Evolutionary conservation across 129 eudicot species (phyloP), one percentile per base, ranked within the genome.

Genomic region (Oenanthe sinensis): DNA sequence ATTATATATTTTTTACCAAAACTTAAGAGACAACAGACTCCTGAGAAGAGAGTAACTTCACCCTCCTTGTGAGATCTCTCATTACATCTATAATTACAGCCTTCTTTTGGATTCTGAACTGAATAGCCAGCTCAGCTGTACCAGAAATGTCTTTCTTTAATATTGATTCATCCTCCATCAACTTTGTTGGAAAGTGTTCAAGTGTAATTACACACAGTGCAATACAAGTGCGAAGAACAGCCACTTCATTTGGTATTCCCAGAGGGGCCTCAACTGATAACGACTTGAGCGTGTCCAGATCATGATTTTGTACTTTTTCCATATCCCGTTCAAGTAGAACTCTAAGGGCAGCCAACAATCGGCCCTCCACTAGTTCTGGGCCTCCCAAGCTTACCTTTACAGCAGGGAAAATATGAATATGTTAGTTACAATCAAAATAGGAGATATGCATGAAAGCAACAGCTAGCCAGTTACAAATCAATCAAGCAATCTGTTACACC

Each of bases 51-150:
- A 94, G 91, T 46, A 81, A 67, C 81, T 81, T 94, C 67, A 87
- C 88, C 85, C 88, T 86, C 81, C 82, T 90, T 0, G 93, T 83
- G 44, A 94, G 89, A 86, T 90, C 88, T 75, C 87, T 88, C 97
- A 91, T 94, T 24, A 84, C 92, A 78, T 90, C 94, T 15, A 94
- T 79, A 79, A 91, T 88, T 17, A 88, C 75, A 6, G 90, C 84
- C 81, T 94, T 94, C 96, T 91, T 94, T 79, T 91, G 92, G 76
- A 94, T 91, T 82, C 98, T 90, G 67, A 88, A 94, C 80, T 80
- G 87, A 62, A 91, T 39, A 63, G 96, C 91, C 83, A 94, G 75
- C 81, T 91, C 90, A 17, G 89, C 80, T 16, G 96, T 79, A 36
- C 58, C 30, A 40, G 91, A 79, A 44, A 90, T 82, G 39, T 78